Evolutionary conservation across 225 moss, liverwort and hornwort genomes (phyloP).

Genomic region (Climacium dendroides): DNA sequence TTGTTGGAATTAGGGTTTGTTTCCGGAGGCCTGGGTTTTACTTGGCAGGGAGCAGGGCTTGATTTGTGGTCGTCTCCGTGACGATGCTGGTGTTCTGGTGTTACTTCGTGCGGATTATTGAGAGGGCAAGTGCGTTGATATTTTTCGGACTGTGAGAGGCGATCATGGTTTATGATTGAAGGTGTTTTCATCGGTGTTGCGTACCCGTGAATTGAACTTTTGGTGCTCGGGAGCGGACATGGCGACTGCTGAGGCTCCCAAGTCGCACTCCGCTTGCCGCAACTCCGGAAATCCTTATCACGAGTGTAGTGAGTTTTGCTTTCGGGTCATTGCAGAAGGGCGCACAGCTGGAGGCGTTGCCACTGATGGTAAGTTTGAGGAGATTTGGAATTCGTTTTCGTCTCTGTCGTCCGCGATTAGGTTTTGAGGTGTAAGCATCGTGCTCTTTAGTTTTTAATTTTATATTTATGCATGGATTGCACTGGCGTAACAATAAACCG

Average conservation of each 20-base stretch:
- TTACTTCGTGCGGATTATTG: not conserved
- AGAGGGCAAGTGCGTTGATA: not conserved
- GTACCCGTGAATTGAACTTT: not conserved
- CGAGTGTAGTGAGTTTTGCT: conserved; percentile 50
- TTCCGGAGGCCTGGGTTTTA: not conserved
- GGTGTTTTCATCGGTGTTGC: not conserved
- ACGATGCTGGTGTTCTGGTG: not conserved
- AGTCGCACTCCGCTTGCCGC: conserved; percentile 40
- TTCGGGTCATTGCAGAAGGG: conserved; percentile 38
- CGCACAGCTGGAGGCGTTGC: conserved; percentile 5
- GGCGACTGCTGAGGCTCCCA: conserved; percentile 15
- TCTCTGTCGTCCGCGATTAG: not conserved
- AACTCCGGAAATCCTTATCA: conserved; percentile 47
- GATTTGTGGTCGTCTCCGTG: not conserved
- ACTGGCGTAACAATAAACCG: not conserved
- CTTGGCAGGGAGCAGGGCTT: not conserved
- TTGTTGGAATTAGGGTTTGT: not conserved
- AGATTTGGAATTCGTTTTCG: not conserved
- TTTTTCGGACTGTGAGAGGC: not conserved
- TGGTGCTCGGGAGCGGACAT: not conserved
- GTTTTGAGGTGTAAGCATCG: not conserved
- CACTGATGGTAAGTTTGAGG: conserved; percentile 2
- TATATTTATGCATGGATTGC: not conserved
- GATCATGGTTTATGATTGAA: not conserved
- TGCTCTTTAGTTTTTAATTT: not conserved